Conservation (phyloP, 768 basidiomycete genomes). For the Clitopilus passeckerianus region DNA sequence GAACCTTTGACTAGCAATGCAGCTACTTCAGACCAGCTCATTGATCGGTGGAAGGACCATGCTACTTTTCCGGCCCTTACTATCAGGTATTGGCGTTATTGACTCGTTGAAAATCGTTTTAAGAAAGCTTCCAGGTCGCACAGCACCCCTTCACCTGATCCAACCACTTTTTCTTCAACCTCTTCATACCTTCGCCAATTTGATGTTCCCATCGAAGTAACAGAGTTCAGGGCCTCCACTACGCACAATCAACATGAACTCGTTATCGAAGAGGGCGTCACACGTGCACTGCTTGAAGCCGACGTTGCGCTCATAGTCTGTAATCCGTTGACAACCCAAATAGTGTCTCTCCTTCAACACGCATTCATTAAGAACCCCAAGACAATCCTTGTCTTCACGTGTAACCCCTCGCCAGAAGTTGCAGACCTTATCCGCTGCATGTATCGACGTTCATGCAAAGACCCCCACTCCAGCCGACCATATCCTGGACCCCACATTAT, state of each 20-base stretch:
- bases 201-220: constrained; percentile 41
- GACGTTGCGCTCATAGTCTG: constrained; percentile 63
- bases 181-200: constrained; percentile 49
- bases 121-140: not conserved
- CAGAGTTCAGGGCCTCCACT: constrained; percentile 27
- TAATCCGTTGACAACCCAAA: constrained; percentile 52
- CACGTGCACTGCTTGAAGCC: constrained; percentile 30
- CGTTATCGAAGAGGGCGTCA: constrained; percentile 4
- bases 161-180: not conserved
- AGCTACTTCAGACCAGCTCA: not conserved
- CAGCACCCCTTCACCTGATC: not conserved
- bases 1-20: constrained; percentile 61
- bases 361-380: constrained; percentile 32
- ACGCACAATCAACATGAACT: constrained; percentile 5
- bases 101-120: not conserved
- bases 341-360: constrained; percentile 30
- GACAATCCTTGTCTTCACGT: constrained; percentile 37
- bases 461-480: constrained; percentile 15
- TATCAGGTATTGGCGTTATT: constrained; percentile 14
- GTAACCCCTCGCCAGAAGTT: constrained; percentile 17
- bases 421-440: constrained; percentile 3
- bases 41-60: constrained; percentile 39
- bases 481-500: constrained; percentile 23
- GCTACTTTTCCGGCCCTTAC: constrained; percentile 14
- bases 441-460: constrained; percentile 9